Evolutionary conservation across 306 rosid species (phyloP).

Genomic region (Cucumis melo): DNA sequence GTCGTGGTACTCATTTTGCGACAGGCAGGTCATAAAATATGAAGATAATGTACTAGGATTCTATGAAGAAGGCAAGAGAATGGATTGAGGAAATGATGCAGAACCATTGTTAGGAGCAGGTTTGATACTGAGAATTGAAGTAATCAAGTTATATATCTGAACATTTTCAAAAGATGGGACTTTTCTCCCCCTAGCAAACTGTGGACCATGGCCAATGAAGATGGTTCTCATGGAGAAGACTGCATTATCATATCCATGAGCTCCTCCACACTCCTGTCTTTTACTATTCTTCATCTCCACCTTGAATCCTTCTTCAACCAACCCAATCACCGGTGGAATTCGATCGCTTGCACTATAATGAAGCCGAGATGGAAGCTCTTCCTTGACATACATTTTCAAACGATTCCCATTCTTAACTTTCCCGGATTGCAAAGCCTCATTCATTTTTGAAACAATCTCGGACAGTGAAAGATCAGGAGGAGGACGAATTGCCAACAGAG

Average conservation of each 20-base stretch:
- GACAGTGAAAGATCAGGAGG: constrained; percentile 26
- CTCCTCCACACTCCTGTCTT: constrained; percentile 74
- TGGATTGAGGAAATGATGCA: constrained; percentile 38
- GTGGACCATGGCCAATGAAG: constrained; percentile 92
- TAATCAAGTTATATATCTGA: constrained; percentile 79
- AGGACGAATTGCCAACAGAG: constrained; percentile 64
- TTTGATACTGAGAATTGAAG: constrained; percentile 59
- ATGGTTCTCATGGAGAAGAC: constrained; percentile 89
- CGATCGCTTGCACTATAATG: constrained; percentile 57
- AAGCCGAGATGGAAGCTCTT: constrained; percentile 72
- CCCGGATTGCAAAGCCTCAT: constrained; percentile 64
- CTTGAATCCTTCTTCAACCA: constrained; percentile 73
- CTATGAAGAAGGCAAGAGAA: constrained; percentile 47
- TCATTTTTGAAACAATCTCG: constrained; percentile 57
- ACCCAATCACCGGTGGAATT: constrained; percentile 65
- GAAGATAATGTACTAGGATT: not conserved
- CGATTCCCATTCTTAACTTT: constrained; percentile 66
- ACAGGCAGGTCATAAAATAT: not conserved
- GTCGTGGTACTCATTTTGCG: not conserved
- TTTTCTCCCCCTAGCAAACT: constrained; percentile 70
- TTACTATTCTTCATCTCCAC: constrained; percentile 54
- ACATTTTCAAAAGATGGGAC: constrained; percentile 89
- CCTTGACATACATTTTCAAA: constrained; percentile 66
- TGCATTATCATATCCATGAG: constrained; percentile 89
- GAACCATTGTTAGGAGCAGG: constrained; percentile 92